phyloP scores from a whole-genome alignment of 257 asterid genomes.

The Solanum rostratum region DNA sequence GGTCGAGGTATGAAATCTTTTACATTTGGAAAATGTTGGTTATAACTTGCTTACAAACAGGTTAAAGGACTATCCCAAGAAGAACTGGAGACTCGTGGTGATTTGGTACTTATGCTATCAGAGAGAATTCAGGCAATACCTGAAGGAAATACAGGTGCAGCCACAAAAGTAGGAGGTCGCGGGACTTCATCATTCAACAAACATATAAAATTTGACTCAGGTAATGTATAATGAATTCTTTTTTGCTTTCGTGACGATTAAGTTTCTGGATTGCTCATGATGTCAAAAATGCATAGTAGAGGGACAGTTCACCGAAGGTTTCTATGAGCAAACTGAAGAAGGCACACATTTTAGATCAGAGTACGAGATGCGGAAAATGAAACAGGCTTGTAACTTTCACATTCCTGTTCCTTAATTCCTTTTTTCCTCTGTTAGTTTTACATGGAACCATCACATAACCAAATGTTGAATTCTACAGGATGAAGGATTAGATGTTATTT shows the following conservation, averaged over 20 bases:
- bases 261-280: neutral
- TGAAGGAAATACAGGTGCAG: conserved; percentile 30
- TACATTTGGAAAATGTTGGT: neutral
- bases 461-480: conserved; percentile 34
- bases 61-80: conserved; percentile 62
- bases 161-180: conserved; percentile 34
- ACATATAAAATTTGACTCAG: conserved; percentile 56
- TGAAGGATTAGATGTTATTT: conserved; percentile 68
- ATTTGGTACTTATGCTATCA: conserved; percentile 54
- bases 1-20: neutral
- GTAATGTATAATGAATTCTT: conserved; percentile 11
- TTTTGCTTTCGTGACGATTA: neutral
- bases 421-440: neutral
- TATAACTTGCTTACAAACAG: conserved; percentile 20
- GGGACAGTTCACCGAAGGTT: conserved; percentile 37
- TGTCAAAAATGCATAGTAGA: conserved; percentile 18
- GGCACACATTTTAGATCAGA: conserved; percentile 62
- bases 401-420: conserved; percentile 2
- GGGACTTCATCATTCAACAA: conserved; percentile 45
- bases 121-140: conserved; percentile 66
- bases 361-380: conserved; percentile 70
- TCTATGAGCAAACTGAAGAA: conserved; percentile 56
- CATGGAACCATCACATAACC: neutral
- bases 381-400: conserved; percentile 68
- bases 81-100: conserved; percentile 57